phyloP scores from a whole-genome alignment of 2,329 filamentous ascomycete species.

The Akanthomyces muscarius region DNA sequence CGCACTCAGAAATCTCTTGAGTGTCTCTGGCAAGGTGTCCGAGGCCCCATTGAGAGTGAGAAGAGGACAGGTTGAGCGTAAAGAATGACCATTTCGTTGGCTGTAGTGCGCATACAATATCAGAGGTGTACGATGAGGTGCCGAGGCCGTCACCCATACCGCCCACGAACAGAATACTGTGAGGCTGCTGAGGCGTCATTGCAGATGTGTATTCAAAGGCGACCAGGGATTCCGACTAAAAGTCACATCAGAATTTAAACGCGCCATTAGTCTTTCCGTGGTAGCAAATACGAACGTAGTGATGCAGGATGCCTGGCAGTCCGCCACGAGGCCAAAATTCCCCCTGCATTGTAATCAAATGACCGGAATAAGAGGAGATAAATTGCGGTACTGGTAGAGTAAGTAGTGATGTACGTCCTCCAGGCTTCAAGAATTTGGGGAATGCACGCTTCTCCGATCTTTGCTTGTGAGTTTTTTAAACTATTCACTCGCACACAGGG shows the following conservation, averaged over 20 bases:
- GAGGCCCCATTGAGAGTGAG: constrained; percentile 33
- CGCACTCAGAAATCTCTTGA: constrained; percentile 32
- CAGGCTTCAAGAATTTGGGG: not conserved
- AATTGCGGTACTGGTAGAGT: constrained; percentile 7
- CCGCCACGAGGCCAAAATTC: constrained; percentile 33
- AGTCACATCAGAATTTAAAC: not conserved
- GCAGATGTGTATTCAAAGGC: constrained; percentile 35
- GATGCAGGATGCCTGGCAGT: constrained; percentile 30
- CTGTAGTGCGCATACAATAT: constrained; percentile 38
- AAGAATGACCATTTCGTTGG: constrained; percentile 35
- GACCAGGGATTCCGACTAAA: constrained; percentile 35
- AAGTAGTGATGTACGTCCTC: not conserved
- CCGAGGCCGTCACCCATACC: constrained; percentile 50
- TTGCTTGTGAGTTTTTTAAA: too few species aligned
- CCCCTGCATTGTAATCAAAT: constrained; percentile 23
- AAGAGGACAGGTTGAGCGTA: constrained; percentile 37
- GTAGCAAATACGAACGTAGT: constrained; percentile 26
- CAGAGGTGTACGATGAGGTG: constrained; percentile 44
- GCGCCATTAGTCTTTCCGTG: not conserved
- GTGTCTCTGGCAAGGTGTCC: constrained; percentile 35
- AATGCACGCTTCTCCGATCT: not conserved
- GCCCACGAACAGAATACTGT: constrained; percentile 50
- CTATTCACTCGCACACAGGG: too few species aligned
- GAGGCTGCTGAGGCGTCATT: constrained; percentile 27
- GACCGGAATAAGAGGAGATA: not conserved